phyloP scores from a whole-genome alignment of 2,329 filamentous ascomycete species.

The Aspergillus sp. region DNA sequence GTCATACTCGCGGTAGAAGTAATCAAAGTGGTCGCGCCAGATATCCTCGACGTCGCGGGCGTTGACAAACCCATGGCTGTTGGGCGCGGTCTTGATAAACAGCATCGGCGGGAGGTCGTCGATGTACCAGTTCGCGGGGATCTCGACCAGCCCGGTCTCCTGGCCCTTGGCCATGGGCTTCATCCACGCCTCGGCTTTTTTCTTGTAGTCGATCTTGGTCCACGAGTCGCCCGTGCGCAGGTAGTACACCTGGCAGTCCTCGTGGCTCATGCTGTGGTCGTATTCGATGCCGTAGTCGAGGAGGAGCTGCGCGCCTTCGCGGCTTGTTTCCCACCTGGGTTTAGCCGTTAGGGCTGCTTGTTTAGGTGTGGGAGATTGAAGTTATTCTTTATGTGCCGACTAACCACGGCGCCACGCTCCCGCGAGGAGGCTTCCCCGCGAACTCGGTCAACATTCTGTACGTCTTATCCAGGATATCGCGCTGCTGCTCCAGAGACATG shows the following conservation, averaged over 20 bases:
- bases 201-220: slow-evolving; percentile 35
- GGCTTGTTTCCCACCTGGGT: slow-evolving; percentile 56
- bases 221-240: slow-evolving; percentile 35
- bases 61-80: slow-evolving; percentile 51
- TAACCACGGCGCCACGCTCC: slow-evolving; percentile 63
- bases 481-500: slow-evolving; percentile 67
- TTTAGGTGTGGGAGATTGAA: too few species aligned
- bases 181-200: slow-evolving; percentile 36
- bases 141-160: slow-evolving; percentile 33
- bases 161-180: slow-evolving; percentile 39
- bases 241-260: slow-evolving; percentile 38
- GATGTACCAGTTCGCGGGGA: slow-evolving; percentile 37
- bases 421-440: slow-evolving; percentile 61
- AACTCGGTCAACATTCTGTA: slow-evolving; percentile 68
- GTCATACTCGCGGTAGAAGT: slow-evolving; percentile 67
- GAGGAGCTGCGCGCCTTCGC: slow-evolving; percentile 49
- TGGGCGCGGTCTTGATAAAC: slow-evolving; percentile 38
- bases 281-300: slow-evolving; percentile 37
- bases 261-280: slow-evolving; percentile 37
- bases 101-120: slow-evolving; percentile 38
- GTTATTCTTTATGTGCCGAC: too few species aligned
- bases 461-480: slow-evolving; percentile 67
- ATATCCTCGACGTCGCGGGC: slow-evolving; percentile 49
- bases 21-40: slow-evolving; percentile 54
- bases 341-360: too few species aligned